phyloP scores from a whole-genome alignment of 2,329 filamentous ascomycete species.

The Colletotrichum higginsianum region DNA sequence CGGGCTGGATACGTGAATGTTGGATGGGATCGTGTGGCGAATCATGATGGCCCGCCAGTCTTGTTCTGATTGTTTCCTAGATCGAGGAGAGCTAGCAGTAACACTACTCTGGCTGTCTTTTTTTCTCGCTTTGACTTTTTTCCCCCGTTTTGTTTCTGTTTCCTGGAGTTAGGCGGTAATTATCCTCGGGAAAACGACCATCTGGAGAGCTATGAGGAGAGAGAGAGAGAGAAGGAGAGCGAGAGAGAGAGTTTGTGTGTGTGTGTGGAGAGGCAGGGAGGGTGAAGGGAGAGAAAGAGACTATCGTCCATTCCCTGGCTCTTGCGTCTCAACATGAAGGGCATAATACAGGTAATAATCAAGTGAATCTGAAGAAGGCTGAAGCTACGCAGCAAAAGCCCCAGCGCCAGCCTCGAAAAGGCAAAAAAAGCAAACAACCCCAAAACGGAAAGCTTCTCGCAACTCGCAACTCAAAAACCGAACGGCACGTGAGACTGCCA shows the following conservation, averaged over 20 bases:
- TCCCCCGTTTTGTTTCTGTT: not conserved
- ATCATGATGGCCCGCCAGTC: constrained; percentile 1
- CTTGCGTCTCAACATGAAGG: not conserved
- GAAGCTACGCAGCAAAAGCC: not conserved
- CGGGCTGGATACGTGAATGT: not conserved
- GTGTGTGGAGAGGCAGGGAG: too few species aligned
- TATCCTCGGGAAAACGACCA: not conserved
- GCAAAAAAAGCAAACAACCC: constrained; percentile 6
- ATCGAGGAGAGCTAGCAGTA: not conserved
- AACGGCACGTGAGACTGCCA: not conserved
- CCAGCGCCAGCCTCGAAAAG: not conserved
- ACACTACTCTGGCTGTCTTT: not conserved
- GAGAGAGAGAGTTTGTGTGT: too few species aligned
- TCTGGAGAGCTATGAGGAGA: constrained; percentile 1
- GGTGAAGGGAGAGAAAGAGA: too few species aligned
- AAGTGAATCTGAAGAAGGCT: not conserved
- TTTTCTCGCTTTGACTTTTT: not conserved
- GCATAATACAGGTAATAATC: not conserved
- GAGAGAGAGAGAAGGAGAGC: not conserved
- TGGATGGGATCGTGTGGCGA: constrained; percentile 8
- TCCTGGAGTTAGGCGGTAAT: not conserved
- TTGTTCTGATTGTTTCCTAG: constrained; percentile 3
- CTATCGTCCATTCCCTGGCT: constrained; percentile 1
- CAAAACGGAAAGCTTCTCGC: constrained; percentile 22
- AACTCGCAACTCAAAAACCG: not conserved